Evolutionary conservation across 129 eudicot genomes (phyloP), one percentile per base, ranked within the genome.

Genomic region (Deinandra increscens): DNA sequence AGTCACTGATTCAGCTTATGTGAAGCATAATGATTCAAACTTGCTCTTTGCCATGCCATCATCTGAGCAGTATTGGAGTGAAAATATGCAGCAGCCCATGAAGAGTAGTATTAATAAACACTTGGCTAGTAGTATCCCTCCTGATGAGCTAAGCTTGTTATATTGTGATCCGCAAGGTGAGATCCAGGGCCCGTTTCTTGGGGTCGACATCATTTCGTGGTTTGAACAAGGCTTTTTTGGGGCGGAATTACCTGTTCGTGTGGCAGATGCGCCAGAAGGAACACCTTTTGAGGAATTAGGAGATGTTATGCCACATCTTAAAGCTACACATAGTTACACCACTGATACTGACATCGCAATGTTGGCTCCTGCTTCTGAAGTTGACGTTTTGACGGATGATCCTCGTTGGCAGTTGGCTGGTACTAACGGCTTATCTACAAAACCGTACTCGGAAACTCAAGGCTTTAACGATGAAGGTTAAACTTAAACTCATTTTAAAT

Each of bases 111-210:
- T 45, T 7, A 75, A 66, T 75, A 74, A 66, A 56, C 84, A 58
- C 65, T 53, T 79, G 49, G 86, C 75, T 5, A 75, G 75, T 44
- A 74, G 81, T 45, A 66, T 85, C 26, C 75, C 82, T 1, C 87
- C 85, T 0, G 98, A 92, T 81, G 98, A 92, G 78, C 65, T 89
- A 23, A 86, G 89, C 66, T 68, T 92, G 71, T 86, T 69, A 71
- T 92, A 92, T 45, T 79, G 89, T 50, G 98, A 92, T 82, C 98
- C 96, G 20, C 98, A 92, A 84, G 96, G 98, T 51, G 96, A 88
- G 69, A 80, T 92, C 44, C 98, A 92, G 83, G 98, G 98, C 14
- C 98, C 98, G 19, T 92, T 92, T 80, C 98, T 89, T 60, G 98
- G 98, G 48, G 90, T 85, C 22, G 98, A 89, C 84, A 86, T 92